phyloP scores from a whole-genome alignment of 2,329 filamentous ascomycete species.

The Lojkania enalia region DNA sequence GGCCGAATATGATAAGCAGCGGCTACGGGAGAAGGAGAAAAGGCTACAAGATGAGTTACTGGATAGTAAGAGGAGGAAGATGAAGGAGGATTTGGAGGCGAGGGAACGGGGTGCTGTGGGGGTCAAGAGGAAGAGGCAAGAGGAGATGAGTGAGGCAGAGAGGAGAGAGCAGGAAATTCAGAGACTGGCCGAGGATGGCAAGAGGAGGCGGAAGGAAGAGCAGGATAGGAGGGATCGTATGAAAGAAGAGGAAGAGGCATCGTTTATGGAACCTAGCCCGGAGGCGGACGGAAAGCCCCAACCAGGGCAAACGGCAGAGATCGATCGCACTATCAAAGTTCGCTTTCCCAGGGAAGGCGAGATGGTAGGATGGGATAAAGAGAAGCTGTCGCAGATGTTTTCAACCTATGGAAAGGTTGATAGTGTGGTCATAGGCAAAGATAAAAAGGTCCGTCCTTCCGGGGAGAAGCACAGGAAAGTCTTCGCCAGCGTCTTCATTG shows the following conservation, averaged over 20 bases:
- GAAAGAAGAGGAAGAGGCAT: constrained; percentile 55
- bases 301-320: constrained; percentile 49
- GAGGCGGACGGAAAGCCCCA: constrained; percentile 18
- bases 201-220: constrained; percentile 60
- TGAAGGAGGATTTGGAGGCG: constrained; percentile 85
- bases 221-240: constrained; percentile 58
- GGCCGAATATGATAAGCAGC: constrained; percentile 75
- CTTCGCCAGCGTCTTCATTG: constrained; percentile 57
- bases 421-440: constrained; percentile 57
- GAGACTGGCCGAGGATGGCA: constrained; percentile 51
- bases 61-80: constrained; percentile 70
- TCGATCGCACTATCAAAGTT: constrained; percentile 62
- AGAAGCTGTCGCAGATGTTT: constrained; percentile 53
- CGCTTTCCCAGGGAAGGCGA: constrained; percentile 57
- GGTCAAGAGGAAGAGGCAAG: constrained; percentile 50
- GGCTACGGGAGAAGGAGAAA: constrained; percentile 71
- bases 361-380: constrained; percentile 50
- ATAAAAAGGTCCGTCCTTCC: constrained; percentile 56
- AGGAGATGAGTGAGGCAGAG: constrained; percentile 55
- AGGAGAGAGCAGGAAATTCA: constrained; percentile 59
- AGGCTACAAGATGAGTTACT: constrained; percentile 73
- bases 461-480: constrained; percentile 56
- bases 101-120: constrained; percentile 61
- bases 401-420: constrained; percentile 61
- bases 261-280: constrained; percentile 40